Base-by-base conservation (phyloP, 2,329 filamentous ascomycete species). In the Seiridium cupressi region DNA sequence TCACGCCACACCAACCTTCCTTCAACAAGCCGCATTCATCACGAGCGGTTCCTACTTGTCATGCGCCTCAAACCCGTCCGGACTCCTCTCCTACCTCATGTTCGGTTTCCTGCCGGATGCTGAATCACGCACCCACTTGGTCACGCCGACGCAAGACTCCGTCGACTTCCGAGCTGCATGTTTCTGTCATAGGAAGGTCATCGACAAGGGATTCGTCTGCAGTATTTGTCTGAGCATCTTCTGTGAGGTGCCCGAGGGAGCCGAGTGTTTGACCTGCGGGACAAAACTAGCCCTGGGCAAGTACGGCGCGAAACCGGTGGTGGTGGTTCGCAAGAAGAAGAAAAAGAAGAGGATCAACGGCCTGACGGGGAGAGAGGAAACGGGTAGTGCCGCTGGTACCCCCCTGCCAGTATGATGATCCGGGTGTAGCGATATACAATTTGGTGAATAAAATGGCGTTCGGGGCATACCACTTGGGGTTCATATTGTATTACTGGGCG, bases 141-240 rank as follows among this genome's bases (percentile, higher is more conserved):
- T 97, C 47, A 80, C 89, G 4, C 93, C 95, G 0, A 92, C 90
- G 6, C 89, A 92, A 44, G 90, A 93, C 59, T 88, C 90, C 49
- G 93, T 99, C 48, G 96, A 99, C 76, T 99, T 99, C 73, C 87
- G 95, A 48, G 94, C 96, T n/a, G 95, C 95, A 3, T 99, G 95
- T 73, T 99, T 99, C 78, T 99, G 95, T 73, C 95, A 99, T 76
- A 84, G 94, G 55, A 87, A 86, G 42, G 92, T 98, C 26, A 89
- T 99, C 48, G 92, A 97, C 75, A 87, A 93, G 1, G 95, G 93
- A 7, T 99, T 92, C 72, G 94, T 99, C 44, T 99, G 95, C 79
- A 96, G 92, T 62, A 93, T 99, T 67, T 99, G 95, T 72, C 80
- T 99, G 49, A 96, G 92, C 74, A 99, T 96, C 68, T 97, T 96